Conservation (phyloP, 371 early-diverging fungal species). For the Funneliformis caledonium region DNA sequence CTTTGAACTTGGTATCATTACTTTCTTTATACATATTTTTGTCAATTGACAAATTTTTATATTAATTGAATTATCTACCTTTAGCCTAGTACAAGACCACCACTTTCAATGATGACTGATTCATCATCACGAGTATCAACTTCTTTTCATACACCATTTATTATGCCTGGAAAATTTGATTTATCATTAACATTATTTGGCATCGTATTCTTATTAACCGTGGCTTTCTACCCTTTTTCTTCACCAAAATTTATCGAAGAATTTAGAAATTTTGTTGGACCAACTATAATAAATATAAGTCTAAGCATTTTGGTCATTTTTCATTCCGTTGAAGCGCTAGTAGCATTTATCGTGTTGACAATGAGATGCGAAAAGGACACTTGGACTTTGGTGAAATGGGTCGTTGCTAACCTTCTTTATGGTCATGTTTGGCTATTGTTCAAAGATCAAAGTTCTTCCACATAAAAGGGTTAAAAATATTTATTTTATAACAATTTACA, state of each 20-base stretch:
- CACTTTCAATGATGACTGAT: neutral
- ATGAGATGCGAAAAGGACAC: constrained; percentile 6
- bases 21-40: neutral
- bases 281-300: too few relatives aligned
- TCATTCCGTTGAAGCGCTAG: constrained; percentile 10
- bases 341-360: neutral
- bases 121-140: neutral
- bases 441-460: neutral
- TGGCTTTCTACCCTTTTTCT: neutral
- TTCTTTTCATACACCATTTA: constrained; percentile 23
- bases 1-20: constrained; percentile 28
- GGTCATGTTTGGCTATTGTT: constrained; percentile 24
- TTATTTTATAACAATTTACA: too few relatives aligned
- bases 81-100: constrained; percentile 36
- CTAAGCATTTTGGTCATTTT: neutral
- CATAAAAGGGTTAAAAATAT: neutral
- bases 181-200: too few relatives aligned
- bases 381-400: constrained; percentile 5
- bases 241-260: neutral
- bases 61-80: neutral
- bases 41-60: neutral
- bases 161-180: neutral
- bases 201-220: neutral
- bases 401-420: neutral
- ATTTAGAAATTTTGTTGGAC: neutral